phyloP scores from a whole-genome alignment of 2,329 filamentous ascomycete species.

The Colletotrichum sansevieriae region DNA sequence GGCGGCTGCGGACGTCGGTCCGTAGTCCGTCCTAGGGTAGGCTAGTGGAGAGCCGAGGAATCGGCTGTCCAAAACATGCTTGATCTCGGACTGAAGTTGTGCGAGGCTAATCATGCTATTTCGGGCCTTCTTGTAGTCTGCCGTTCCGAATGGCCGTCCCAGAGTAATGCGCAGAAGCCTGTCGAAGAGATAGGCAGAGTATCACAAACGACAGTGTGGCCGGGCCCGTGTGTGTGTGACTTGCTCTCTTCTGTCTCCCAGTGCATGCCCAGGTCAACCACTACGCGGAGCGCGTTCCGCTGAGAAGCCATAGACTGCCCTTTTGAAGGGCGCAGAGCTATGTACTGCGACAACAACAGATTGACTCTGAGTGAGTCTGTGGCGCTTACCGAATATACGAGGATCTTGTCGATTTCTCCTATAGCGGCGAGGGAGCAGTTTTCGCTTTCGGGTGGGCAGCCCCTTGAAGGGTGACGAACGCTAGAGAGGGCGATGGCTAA shows the following conservation, averaged over 20 bases:
- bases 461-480: constrained; percentile 45
- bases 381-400: constrained; percentile 49
- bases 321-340: constrained; percentile 48
- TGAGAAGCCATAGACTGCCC: constrained; percentile 51
- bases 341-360: constrained; percentile 50
- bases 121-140: constrained; percentile 41
- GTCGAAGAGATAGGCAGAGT: constrained; percentile 47
- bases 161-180: constrained; percentile 47
- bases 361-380: constrained; percentile 49
- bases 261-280: constrained; percentile 50
- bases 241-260: constrained; percentile 47
- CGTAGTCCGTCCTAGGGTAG: constrained; percentile 46
- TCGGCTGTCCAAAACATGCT: constrained; percentile 49
- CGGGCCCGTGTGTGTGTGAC: constrained; percentile 43
- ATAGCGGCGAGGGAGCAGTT: constrained; percentile 52
- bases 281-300: constrained; percentile 50
- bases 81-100: constrained; percentile 52
- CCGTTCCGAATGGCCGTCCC: constrained; percentile 48
- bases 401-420: constrained; percentile 46
- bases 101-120: constrained; percentile 49
- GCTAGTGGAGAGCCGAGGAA: constrained; percentile 45
- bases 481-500: constrained; percentile 51
- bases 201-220: constrained; percentile 46
- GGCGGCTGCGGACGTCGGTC: constrained; percentile 47
- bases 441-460: constrained; percentile 48